These are phyloP conservation scores for Fusarium succisae DNA, from an alignment of 2,329 filamentous ascomycete species.

Conservation along the genomic window DNA sequence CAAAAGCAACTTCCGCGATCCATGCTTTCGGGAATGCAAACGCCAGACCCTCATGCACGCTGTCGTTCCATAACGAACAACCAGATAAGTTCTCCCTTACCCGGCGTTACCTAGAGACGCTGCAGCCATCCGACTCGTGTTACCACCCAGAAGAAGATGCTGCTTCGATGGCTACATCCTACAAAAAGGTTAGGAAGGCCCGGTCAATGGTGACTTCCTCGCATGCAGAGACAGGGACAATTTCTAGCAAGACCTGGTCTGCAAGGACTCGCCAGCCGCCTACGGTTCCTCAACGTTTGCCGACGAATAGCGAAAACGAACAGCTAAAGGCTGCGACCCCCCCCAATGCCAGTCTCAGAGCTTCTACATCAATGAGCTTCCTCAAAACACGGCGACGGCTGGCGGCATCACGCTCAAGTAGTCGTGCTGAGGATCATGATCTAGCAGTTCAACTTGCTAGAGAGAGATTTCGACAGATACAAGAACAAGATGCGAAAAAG, in stretches of 20 bases:
- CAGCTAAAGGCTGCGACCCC: slow-evolving; percentile 13
- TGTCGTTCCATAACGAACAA: slow-evolving; percentile 16
- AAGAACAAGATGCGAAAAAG: slow-evolving; percentile 49
- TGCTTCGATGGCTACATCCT: slow-evolving; percentile 58
- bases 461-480: slow-evolving; percentile 49
- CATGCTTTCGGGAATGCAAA: slow-evolving; percentile 18
- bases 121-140: slow-evolving; percentile 51
- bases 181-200: slow-evolving; percentile 62
- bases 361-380: slow-evolving; percentile 67
- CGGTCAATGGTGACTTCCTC: slow-evolving; percentile 62
- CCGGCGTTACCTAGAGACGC: slow-evolving; percentile 38
- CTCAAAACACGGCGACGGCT: slow-evolving; percentile 49
- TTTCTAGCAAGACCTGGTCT: slow-evolving; percentile 15
- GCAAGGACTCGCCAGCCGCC: slow-evolving; percentile 12
- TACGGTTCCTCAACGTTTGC: slow-evolving; percentile 7
- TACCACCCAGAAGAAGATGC: slow-evolving; percentile 60
- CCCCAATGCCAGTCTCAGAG: slow-evolving; percentile 46
- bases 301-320: slow-evolving; percentile 44
- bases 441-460: slow-evolving; percentile 49
- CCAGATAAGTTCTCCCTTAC: slow-evolving; percentile 29
- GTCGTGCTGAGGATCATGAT: slow-evolving; percentile 43
- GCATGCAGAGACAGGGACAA: slow-evolving; percentile 5
- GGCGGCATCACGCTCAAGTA: slow-evolving; percentile 24
- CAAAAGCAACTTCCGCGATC: slow-evolving; percentile 3
- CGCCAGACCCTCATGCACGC: slow-evolving; percentile 25